Evolutionary conservation across 805 yeast species (phyloP).

Genomic region (Candida piceae): DNA sequence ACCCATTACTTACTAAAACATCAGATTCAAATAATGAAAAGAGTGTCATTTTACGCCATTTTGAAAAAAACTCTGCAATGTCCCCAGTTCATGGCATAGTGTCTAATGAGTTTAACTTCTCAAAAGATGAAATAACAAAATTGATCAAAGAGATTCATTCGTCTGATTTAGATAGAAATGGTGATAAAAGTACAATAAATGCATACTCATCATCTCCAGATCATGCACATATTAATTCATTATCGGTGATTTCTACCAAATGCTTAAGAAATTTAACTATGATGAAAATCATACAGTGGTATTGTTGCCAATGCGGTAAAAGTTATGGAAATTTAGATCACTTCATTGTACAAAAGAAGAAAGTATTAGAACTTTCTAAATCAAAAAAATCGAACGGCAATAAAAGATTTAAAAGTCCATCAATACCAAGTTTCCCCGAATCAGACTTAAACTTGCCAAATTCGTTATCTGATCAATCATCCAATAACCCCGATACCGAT

Average conservation of each 20-base stretch:
- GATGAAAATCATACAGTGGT: conserved; percentile 28
- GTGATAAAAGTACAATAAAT: neutral
- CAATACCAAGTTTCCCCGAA: no score
- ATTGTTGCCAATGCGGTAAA: conserved; percentile 29
- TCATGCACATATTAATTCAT: conserved; percentile 6
- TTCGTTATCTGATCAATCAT: no score
- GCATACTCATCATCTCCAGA: neutral
- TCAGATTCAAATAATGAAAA: no score
- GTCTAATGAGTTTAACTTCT: conserved; percentile 10
- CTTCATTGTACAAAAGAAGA: conserved; percentile 7
- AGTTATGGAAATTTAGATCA: conserved; percentile 23
- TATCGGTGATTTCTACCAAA: conserved; percentile 4
- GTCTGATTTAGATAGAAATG: neutral
- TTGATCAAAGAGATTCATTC: conserved; percentile 12
- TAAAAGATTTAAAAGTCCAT: no score
- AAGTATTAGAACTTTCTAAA: conserved; percentile 1
- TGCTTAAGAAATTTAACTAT: conserved; percentile 9
- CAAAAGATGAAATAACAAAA: conserved; percentile 11
- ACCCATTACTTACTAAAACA: no score
- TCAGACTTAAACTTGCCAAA: no score
- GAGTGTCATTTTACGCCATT: neutral
- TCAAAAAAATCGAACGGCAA: no score
- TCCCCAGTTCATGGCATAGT: conserved; percentile 12
- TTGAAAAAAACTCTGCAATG: conserved; percentile 1
- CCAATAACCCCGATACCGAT: no score